Evolutionary conservation across 495 filamentous ascomycete genomes (phyloP), one percentile per base, ranked within the genome.

Genomic region (Penicillium macrosclerotiorum): DNA sequence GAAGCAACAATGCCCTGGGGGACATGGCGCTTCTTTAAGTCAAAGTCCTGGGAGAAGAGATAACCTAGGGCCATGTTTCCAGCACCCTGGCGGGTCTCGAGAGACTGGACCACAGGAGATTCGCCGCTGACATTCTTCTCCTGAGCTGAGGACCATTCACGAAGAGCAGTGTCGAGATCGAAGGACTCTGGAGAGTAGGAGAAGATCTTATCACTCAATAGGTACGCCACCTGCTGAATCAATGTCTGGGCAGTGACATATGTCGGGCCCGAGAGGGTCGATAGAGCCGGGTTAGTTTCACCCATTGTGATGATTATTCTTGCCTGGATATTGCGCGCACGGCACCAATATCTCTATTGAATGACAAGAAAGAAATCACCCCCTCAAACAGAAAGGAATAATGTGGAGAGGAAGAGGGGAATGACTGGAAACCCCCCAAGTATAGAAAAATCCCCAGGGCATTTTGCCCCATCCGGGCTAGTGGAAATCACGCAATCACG

Each of bases 1-100:
- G 90, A 86, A 9, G 90, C 91, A 42, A 97, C 68, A 46, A 98
- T 81, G 2, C 86, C 82, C 74, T 97, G 93, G 4, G 93, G 91
- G 25, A 96, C 77, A 65, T 93, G 82, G 52, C 89, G 83, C 76
- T 94, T 96, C 77, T 80, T 83, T 49, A 93, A 64, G 60, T 95
- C 89, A 53, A 92, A 95, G 65, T 98, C 93, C 60, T 87, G 86
- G 25, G 90, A 95, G 74, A 97, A 98, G 57, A 97, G 85, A 68
- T 98, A 98, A 48, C 93, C 93, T 36, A 98, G 77, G 24, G 94
- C 89, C 63, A 97, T 86, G 57, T 87, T 85, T 33, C 89, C 93
- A 33, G 94, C 93, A 52, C 93, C 93, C 42, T 87, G 78, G 32
- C 94, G 79, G 35, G 88, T 93, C 69, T 98, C 86, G 68, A 97